Evolutionary conservation across 1,139 yeast genomes (phyloP).

Genomic region (Torulaspora globosa): DNA sequence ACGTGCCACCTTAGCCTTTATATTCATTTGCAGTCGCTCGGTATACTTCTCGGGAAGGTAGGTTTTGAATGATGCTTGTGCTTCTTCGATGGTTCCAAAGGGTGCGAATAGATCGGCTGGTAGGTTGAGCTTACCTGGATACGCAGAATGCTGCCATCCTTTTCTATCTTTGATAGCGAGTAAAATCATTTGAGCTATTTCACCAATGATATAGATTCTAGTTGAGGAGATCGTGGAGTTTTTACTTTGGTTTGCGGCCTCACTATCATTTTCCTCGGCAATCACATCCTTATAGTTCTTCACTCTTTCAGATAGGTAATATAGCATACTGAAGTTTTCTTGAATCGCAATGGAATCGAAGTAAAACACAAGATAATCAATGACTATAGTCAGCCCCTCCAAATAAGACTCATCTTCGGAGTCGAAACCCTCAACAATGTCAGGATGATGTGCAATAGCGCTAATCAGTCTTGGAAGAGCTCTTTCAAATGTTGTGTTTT

Average conservation of each 20-base stretch:
- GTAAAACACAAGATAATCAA: constrained; percentile 57
- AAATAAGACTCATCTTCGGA: constrained; percentile 32
- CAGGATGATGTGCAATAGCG: constrained; percentile 71
- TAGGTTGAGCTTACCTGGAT: constrained; percentile 73
- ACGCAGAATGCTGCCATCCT: constrained; percentile 69
- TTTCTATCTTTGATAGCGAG: constrained; percentile 54
- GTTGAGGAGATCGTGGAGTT: constrained; percentile 2
- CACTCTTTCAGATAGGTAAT: constrained; percentile 71
- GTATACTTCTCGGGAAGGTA: constrained; percentile 26
- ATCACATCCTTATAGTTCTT: constrained; percentile 70
- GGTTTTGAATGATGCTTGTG: constrained; percentile 35
- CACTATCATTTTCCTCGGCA: constrained; percentile 37
- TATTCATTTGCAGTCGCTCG: constrained; percentile 25
- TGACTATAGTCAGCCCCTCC: constrained; percentile 49
- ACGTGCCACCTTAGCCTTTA: constrained; percentile 29
- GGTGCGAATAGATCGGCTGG: constrained; percentile 64
- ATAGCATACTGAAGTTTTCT: constrained; percentile 68
- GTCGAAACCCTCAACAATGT: constrained; percentile 48
- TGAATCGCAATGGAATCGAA: constrained; percentile 57
- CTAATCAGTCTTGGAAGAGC: constrained; percentile 66
- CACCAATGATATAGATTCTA: constrained; percentile 62
- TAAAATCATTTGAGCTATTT: constrained; percentile 63
- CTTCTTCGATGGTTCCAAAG: constrained; percentile 42
- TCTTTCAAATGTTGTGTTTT: constrained; percentile 54
- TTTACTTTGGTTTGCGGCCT: constrained; percentile 3